phyloP scores from a whole-genome alignment of 108 stramenopile species.

The Discostella stelligeroides region DNA sequence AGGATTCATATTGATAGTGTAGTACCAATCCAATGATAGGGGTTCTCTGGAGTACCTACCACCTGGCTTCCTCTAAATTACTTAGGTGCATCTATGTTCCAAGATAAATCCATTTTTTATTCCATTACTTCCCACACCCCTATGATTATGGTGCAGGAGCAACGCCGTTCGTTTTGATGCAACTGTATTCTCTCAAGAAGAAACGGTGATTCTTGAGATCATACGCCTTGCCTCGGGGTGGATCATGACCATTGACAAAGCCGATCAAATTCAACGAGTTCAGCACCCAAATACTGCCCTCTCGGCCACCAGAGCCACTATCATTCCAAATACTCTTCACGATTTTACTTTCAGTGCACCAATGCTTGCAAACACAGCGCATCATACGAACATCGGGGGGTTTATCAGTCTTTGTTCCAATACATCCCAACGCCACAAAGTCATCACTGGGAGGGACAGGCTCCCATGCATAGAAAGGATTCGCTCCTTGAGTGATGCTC shows the following conservation, averaged over 20 bases:
- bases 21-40: no score
- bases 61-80: no score
- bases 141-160: slow-evolving; percentile 31
- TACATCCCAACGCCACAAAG: slow-evolving; percentile 95
- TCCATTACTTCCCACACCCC: no score
- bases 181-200: slow-evolving; percentile 85
- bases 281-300: slow-evolving; percentile 90
- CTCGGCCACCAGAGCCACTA: slow-evolving; percentile 87
- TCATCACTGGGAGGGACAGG: slow-evolving; percentile 94
- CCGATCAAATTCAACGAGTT: slow-evolving; percentile 84
- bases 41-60: no score
- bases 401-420: slow-evolving; percentile 90
- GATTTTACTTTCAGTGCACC: slow-evolving; percentile 80
- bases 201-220: slow-evolving; percentile 87
- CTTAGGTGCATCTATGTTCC: no score
- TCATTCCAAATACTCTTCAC: slow-evolving; percentile 89
- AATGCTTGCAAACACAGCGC: slow-evolving; percentile 91
- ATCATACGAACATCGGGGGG: slow-evolving; percentile 88
- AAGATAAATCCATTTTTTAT: no score
- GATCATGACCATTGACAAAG: slow-evolving; percentile 89
- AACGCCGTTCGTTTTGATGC: slow-evolving; percentile 57
- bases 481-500: slow-evolving; percentile 91
- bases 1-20: no score
- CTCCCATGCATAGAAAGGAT: slow-evolving; percentile 96
- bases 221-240: slow-evolving; percentile 72